Conservation (phyloP, 2,329 filamentous ascomycete genomes). For the Colletotrichum orchidophilum region DNA sequence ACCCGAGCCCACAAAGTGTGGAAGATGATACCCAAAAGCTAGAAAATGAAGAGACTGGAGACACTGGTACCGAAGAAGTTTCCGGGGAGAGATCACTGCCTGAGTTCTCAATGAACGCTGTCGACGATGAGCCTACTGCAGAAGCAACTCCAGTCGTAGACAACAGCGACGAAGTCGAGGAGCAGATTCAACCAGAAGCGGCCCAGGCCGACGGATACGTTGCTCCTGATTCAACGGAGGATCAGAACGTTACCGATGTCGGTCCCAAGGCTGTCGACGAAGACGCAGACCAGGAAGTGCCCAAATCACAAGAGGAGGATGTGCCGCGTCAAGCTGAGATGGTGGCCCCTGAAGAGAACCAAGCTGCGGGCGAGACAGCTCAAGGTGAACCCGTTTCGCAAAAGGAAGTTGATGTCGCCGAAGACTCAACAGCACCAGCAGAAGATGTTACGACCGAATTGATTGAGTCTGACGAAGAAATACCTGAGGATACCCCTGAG, state of each 20-base stretch:
- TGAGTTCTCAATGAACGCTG: conserved; percentile 7
- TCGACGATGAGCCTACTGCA: background rate
- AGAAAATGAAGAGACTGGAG: background rate
- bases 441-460: background rate
- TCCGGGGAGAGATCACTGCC: background rate
- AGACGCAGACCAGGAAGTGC: background rate
- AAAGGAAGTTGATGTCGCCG: background rate
- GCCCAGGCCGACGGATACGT: background rate
- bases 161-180: background rate
- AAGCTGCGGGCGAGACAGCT: background rate
- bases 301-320: background rate
- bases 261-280: background rate
- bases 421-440: background rate
- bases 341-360: background rate
- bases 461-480: background rate
- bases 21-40: background rate
- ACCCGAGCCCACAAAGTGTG: conserved; percentile 27
- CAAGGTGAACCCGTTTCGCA: background rate
- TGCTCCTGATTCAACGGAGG: background rate
- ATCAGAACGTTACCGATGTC: background rate
- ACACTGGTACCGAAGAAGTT: background rate
- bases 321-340: background rate
- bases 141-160: background rate
- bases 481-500: background rate
- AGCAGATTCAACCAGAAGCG: background rate